Evolutionary conservation across 225 moss, liverwort and hornwort genomes (phyloP), one percentile per base, ranked within the genome.

Genomic region (Neckera pumila): DNA sequence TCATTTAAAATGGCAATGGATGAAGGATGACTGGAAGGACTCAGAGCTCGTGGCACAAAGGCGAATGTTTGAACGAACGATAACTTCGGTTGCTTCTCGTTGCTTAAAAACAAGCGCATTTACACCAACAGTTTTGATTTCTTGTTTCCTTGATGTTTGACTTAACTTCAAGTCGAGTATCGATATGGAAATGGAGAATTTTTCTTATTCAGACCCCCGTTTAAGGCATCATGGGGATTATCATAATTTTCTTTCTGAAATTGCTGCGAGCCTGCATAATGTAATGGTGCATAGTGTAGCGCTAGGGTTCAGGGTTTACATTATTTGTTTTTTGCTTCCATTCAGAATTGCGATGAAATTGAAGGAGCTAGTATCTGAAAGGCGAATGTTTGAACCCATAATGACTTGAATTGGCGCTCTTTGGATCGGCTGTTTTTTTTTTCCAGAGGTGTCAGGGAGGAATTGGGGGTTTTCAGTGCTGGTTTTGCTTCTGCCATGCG

Each of bases 401-500:
- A 17, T 83, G 59, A 65, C 67, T 51, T 59, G 43, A 31, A 20
- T 84, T 77, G 78, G 22, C 30, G 61, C 45, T 76, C 15, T 58
- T 59, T 66, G 89, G 60, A 83, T 65, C 45, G 66, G 59, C 88
- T 82, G 3, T 36, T 89, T 25, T 18, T 75, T 38, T 62, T 26
- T 75, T 85, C 57, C 80, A 91, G 92, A 90, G 81, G 87, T 89
- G 84, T 87, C 89, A 82, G 88, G 91, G 65, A 95, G 91, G 88
- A 96, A 93, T 58, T 94, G 96, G 96, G 95, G 96, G 82, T 85
- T 94, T 47, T 99, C 98, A 80, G 95, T 91, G 64, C 84, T 97
- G 65, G 90, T 99, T 90, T 91, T 99, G 57, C 88, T 99, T 86
- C 85, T 99, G 45, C 98, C 98, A 12, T 97, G 98, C 88, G 92